Conservation (phyloP, 2,329 filamentous ascomycete species). For the Hymenoscyphus salicellus region DNA sequence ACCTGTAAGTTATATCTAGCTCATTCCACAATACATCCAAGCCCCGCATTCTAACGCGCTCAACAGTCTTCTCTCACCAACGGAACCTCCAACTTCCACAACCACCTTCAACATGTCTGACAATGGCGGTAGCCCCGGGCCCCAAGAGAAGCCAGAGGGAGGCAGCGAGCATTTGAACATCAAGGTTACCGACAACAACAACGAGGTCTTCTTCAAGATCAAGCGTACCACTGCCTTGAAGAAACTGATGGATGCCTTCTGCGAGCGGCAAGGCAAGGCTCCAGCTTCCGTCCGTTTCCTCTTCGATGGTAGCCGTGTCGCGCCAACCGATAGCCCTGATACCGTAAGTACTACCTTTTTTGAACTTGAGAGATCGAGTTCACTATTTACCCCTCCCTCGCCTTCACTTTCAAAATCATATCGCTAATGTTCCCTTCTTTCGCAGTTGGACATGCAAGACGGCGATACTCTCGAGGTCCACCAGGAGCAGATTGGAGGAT, state of each 20-base stretch:
- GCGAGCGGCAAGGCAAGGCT: conserved; percentile 90
- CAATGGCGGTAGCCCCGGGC: conserved; percentile 47
- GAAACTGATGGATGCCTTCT: conserved; percentile 98
- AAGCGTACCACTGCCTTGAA: conserved; percentile 94
- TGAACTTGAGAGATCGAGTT: background rate
- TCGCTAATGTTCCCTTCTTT: conserved; percentile 16
- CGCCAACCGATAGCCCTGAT: conserved; percentile 85
- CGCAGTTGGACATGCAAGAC: conserved; percentile 91
- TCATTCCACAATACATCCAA: background rate
- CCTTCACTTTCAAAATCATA: background rate
- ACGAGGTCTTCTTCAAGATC: conserved; percentile 99
- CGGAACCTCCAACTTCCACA: conserved; percentile 6
- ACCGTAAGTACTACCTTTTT: conserved; percentile 59
- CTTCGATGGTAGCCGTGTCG: conserved; percentile 92
- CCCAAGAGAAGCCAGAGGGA: conserved; percentile 35
- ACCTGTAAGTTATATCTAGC: conserved; percentile 10
- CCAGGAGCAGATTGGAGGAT: conserved; percentile 93
- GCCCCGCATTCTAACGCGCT: conserved; percentile 7
- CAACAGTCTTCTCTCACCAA: conserved; percentile 21
- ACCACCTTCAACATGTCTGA: conserved; percentile 36
- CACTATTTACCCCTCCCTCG: background rate
- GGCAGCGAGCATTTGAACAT: conserved; percentile 87
- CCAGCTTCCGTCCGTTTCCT: conserved; percentile 83
- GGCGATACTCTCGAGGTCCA: conserved; percentile 96
- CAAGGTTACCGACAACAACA: conserved; percentile 99